Base-by-base conservation (phyloP, 306 rosid genomes). In the Crataegus laevigata region DNA sequence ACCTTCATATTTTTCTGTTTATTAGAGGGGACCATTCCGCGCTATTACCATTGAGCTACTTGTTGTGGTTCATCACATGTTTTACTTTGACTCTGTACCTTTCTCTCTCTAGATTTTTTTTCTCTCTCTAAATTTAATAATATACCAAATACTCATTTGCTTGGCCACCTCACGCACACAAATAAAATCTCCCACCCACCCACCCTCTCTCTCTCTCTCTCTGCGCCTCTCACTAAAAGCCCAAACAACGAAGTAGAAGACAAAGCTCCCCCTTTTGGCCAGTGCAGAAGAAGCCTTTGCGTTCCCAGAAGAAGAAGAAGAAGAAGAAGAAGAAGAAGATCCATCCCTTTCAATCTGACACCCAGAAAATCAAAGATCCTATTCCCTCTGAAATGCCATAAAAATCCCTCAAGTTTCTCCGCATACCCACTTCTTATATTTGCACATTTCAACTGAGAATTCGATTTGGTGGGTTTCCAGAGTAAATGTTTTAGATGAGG, bases 401-500 rank as follows among this genome's bases (percentile, higher is more conserved):
- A 52, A 32, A 22, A 50, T 50, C 54, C 63, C 43, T 30, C 3
- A 52, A 28, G 30, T 18, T 71, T 52, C 14, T 18, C 43, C 24
- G 5, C 6, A 19, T 3, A 19, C 6, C 7, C 43, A 63, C 13
- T 30, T 18, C 65, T 11, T 60, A 6, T 60, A 19, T 22, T 8
- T 9, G 1, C 40, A 19, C 69, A 65, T 19, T 71, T 34, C 4
- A 32, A 4, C 2, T 29, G 34, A 24, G 11, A 30, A 32, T 13
- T n/a, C 40, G 6, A 73, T 17, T 59, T 9, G 21, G 21, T 10
- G 60, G 51, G 15, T 72, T 38, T 24, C 21, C 10, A 54, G 6
- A 26, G 25, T 51, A 24, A 79, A 73, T 73, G 38, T 34, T 29
- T 7, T 82, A 84, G 72, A 96, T 96, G 99, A 96, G 88, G 97